Evolutionary conservation across 1,284 basidiomycete species (phyloP).

Genomic region (Cyathus olla): DNA sequence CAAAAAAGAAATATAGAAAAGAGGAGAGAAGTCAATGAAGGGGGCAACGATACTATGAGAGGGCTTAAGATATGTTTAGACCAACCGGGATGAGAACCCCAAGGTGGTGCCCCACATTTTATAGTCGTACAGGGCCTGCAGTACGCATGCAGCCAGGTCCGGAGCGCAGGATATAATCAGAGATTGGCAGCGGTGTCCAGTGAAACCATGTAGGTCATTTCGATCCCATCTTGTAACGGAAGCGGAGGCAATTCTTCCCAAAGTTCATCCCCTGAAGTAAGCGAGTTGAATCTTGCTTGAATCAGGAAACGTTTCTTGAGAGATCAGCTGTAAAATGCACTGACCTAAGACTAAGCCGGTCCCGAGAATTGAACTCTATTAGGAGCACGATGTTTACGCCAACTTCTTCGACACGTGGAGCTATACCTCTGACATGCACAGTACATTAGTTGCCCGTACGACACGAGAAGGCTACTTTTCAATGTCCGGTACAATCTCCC

Average conservation of each 20-base stretch:
- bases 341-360: no score
- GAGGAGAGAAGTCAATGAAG: conserved; percentile 4
- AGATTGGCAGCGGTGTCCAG: conserved; percentile 33
- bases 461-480: no score
- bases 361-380: no score
- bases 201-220: conserved; percentile 41
- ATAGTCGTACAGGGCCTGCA: conserved; percentile 33
- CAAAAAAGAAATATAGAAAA: conserved; percentile 17
- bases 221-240: conserved; percentile 34
- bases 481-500: no score
- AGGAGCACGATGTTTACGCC: no score
- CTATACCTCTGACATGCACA: no score
- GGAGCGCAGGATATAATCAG: conserved; percentile 33
- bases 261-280: conserved; percentile 25
- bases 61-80: conserved; percentile 25
- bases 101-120: conserved; percentile 30
- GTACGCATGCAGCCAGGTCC: conserved; percentile 16
- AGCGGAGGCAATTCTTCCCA: conserved; percentile 30
- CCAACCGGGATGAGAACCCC: conserved; percentile 32
- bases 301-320: no score
- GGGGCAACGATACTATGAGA: conserved; percentile 12
- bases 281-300: background rate
- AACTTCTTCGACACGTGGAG: no score
- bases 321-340: no score
- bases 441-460: no score